phyloP scores from a whole-genome alignment of 2,329 filamentous ascomycete genomes.

The Thermothelomyces thermophilus region DNA sequence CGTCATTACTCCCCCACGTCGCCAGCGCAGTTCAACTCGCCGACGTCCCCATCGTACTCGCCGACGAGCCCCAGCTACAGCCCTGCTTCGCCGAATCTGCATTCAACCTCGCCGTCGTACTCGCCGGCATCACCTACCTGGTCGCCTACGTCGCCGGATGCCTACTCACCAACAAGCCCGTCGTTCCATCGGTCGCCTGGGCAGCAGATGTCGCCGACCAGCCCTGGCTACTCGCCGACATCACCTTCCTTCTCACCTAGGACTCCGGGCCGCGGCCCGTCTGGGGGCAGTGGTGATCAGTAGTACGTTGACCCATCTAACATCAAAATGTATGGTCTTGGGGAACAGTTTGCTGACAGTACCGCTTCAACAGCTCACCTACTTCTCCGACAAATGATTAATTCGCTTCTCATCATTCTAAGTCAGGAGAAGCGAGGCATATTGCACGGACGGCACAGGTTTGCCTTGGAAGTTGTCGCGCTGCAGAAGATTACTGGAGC shows the following conservation, averaged over 20 bases:
- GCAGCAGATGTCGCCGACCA: slow-evolving; percentile 55
- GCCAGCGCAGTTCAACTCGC: slow-evolving; percentile 65
- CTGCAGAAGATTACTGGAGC: neutral
- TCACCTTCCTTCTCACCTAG: slow-evolving; percentile 43
- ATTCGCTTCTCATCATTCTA: slow-evolving; percentile 4
- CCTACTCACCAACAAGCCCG: slow-evolving; percentile 59
- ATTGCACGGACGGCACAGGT: slow-evolving; percentile 20
- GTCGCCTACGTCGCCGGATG: slow-evolving; percentile 65
- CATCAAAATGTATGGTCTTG: neutral
- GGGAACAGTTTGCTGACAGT: slow-evolving; percentile 12
- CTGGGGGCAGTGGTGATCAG: slow-evolving; percentile 32
- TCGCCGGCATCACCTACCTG: slow-evolving; percentile 68
- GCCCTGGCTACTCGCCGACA: slow-evolving; percentile 66
- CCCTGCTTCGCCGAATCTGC: slow-evolving; percentile 57
- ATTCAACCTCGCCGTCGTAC: slow-evolving; percentile 53
- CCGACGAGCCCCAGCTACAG: slow-evolving; percentile 66
- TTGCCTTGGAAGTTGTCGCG: slow-evolving; percentile 8
- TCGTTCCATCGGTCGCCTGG: slow-evolving; percentile 51
- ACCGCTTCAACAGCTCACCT: slow-evolving; percentile 29
- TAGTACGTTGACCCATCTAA: slow-evolving; percentile 32
- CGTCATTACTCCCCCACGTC: slow-evolving; percentile 63
- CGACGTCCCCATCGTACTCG: slow-evolving; percentile 67
- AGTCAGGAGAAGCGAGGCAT: neutral
- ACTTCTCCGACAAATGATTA: slow-evolving; percentile 35
- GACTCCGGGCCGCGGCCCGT: slow-evolving; percentile 35